phyloP scores from a whole-genome alignment of 768 basidiomycete genomes.

The Mycena alexandri region DNA sequence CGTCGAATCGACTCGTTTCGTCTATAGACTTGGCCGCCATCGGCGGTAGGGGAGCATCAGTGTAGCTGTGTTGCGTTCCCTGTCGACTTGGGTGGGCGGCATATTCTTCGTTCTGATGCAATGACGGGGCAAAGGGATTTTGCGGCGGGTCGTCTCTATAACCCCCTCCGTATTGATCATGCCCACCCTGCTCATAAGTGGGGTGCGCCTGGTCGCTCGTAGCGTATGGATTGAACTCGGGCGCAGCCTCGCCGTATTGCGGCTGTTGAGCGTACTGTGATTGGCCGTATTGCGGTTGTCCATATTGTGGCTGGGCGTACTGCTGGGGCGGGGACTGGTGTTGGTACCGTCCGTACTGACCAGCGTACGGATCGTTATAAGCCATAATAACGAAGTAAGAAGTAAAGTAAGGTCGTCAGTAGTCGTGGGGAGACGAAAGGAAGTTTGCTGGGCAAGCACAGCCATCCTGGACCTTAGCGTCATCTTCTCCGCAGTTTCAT shows the following conservation, averaged over 20 bases:
- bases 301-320: slow-evolving; percentile 48
- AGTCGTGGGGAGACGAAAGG: slow-evolving; percentile 12
- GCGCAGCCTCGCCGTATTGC: slow-evolving; percentile 47
- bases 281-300: slow-evolving; percentile 37
- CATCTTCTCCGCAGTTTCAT: not conserved
- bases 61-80: slow-evolving; percentile 23
- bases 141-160: slow-evolving; percentile 55
- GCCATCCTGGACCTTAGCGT: slow-evolving; percentile 17
- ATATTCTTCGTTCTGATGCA: no score
- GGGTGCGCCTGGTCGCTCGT: slow-evolving; percentile 58
- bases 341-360: slow-evolving; percentile 41
- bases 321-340: slow-evolving; percentile 38
- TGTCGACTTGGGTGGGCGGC: slow-evolving; percentile 23
- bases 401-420: slow-evolving; percentile 23
- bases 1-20: slow-evolving; percentile 55
- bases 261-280: no score
- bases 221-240: slow-evolving; percentile 61
- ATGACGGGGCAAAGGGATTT: not conserved
- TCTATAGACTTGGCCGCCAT: slow-evolving; percentile 39
- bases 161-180: slow-evolving; percentile 50
- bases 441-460: slow-evolving; percentile 10
- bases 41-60: slow-evolving; percentile 25
- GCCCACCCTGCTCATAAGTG: slow-evolving; percentile 62
- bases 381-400: slow-evolving; percentile 54
- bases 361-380: slow-evolving; percentile 68